A percentile compares a stretch with the other conserved stretches of the same genome.
phyloP scores from a whole-genome alignment of 352 stramenopile genomes.

The Phytophthora litchii region DNA sequence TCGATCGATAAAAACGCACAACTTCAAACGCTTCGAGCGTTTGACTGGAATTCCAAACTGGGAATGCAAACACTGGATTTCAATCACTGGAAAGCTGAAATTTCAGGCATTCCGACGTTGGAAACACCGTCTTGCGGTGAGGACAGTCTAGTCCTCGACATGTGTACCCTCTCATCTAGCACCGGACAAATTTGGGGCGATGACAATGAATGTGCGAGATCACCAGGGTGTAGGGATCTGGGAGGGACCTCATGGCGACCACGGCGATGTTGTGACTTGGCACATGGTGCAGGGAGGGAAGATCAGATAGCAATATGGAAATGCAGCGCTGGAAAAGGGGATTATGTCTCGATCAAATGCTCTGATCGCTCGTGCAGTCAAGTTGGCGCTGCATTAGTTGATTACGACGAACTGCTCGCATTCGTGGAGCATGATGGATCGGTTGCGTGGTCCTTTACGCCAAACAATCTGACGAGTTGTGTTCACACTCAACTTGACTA shows the following conservation, averaged over 20 bases:
- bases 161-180: too few relatives aligned
- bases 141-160: not conserved
- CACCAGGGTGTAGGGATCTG: too few relatives aligned
- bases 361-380: too few relatives aligned
- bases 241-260: not conserved
- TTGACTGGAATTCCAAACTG: slow-evolving; percentile 14
- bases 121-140: slow-evolving; percentile 2
- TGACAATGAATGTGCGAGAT: too few relatives aligned
- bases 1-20: slow-evolving; percentile 2
- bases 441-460: too few relatives aligned
- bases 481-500: not conserved
- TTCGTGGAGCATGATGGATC: not conserved
- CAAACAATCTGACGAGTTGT: too few relatives aligned
- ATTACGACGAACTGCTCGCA: not conserved
- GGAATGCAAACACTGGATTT: slow-evolving; percentile 6
- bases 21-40: slow-evolving; percentile 9
- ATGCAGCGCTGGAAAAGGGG: not conserved
- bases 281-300: not conserved
- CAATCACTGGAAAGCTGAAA: slow-evolving; percentile 17
- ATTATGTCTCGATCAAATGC: too few relatives aligned
- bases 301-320: not conserved
- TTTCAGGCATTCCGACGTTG: slow-evolving; percentile 11
- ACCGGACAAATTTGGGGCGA: too few relatives aligned
- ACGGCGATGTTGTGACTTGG: not conserved
- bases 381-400: too few relatives aligned